phyloP scores from a whole-genome alignment of 306 rosid species.

The Cicer judaicum region DNA sequence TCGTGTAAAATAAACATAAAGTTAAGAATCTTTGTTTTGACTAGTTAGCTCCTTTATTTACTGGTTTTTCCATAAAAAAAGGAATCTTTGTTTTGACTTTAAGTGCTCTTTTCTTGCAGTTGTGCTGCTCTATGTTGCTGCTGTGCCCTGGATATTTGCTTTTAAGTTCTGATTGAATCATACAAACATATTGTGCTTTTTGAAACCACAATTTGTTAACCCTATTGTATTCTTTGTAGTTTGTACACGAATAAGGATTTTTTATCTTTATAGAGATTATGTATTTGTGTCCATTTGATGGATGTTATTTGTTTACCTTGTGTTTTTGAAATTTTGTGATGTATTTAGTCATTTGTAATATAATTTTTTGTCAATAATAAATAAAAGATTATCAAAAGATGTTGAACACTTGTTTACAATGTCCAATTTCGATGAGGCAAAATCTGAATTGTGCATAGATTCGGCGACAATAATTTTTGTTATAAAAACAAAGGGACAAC shows the following conservation, averaged over 20 bases:
- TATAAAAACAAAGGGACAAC: no score
- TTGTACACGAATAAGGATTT: constrained; percentile 25
- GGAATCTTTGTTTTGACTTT: neutral
- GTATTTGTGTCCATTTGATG: constrained; percentile 27
- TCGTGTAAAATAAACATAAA: no score
- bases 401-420: no score
- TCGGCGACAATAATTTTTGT: no score
- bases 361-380: neutral
- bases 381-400: neutral
- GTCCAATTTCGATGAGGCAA: no score
- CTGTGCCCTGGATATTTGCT: constrained; percentile 51
- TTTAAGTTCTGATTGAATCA: constrained; percentile 34
- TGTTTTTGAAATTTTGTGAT: neutral
- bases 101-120: constrained; percentile 38
- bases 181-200: constrained; percentile 1
- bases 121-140: constrained; percentile 60
- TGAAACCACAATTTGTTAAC: neutral
- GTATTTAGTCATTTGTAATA: neutral
- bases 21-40: no score
- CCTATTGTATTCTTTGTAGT: constrained; percentile 40
- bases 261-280: neutral
- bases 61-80: no score
- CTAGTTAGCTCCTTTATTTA: no score
- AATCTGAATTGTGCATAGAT: no score
- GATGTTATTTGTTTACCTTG: constrained; percentile 18